Conservation (phyloP, 116 monocot genomes). For the Phalaenopsis hybrid region DNA sequence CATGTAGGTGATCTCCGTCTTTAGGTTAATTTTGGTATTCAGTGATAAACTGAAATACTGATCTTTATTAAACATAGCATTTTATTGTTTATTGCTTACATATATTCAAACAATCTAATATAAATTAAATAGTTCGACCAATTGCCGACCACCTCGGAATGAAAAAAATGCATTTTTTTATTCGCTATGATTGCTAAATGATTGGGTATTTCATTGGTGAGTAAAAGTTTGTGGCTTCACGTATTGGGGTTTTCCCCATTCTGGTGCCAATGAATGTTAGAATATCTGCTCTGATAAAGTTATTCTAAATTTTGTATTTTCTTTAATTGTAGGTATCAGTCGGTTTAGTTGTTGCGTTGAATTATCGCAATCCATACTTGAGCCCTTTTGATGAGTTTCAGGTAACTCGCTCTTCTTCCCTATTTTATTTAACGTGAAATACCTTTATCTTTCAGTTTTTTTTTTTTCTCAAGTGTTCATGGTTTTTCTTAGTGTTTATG, state of each 20-base stretch:
- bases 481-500: neutral
- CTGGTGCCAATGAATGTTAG: neutral
- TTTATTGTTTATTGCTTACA: neutral
- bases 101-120: neutral
- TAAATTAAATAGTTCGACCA: neutral
- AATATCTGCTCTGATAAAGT: constrained; percentile 5
- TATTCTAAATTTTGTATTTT: neutral
- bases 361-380: constrained; percentile 92
- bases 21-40: neutral
- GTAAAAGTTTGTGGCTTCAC: neutral
- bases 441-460: neutral
- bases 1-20: neutral
- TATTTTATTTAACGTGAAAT: neutral
- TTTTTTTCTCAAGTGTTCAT: neutral
- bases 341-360: constrained; percentile 81
- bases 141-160: neutral
- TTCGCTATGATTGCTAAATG: neutral
- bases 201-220: neutral
- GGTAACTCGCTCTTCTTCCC: constrained; percentile 26
- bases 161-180: neutral
- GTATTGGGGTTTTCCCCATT: neutral
- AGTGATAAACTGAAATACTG: neutral
- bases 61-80: neutral
- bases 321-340: constrained; percentile 48
- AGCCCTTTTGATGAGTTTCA: constrained; percentile 97